Conservation (phyloP, 2,329 filamentous ascomycete genomes). For the Penicillium olsonii region DNA sequence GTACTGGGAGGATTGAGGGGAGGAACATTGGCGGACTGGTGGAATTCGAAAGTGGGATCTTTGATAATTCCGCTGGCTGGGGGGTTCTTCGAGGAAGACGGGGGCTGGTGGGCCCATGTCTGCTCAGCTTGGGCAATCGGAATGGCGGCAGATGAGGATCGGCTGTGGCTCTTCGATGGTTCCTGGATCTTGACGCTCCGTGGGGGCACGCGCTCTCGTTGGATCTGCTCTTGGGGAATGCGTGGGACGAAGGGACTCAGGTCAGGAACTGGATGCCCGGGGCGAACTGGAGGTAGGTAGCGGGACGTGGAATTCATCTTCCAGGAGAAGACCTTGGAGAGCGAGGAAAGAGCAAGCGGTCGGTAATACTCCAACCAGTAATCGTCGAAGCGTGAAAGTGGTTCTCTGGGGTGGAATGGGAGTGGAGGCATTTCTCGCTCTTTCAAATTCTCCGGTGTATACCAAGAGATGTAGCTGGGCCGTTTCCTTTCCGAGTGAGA, state of each 20-base stretch:
- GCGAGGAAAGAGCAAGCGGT: slow-evolving; percentile 81
- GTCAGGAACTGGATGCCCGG: slow-evolving; percentile 68
- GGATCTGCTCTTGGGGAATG: slow-evolving; percentile 56
- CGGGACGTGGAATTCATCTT: slow-evolving; percentile 88
- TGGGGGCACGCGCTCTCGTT: slow-evolving; percentile 56
- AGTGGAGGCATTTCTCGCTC: slow-evolving; percentile 59
- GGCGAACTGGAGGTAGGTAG: slow-evolving; percentile 72
- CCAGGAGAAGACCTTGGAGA: slow-evolving; percentile 88
- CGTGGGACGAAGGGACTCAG: slow-evolving; percentile 86
- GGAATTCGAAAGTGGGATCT: slow-evolving; percentile 40
- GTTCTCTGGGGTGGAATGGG: slow-evolving; percentile 31
- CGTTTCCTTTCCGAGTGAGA: slow-evolving; percentile 64
- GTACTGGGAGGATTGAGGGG: slow-evolving; percentile 45
- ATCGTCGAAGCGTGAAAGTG: slow-evolving; percentile 70
- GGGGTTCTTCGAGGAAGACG: slow-evolving; percentile 34
- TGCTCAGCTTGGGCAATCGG: slow-evolving; percentile 23
- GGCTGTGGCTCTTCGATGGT: slow-evolving; percentile 51
- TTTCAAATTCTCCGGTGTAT: slow-evolving; percentile 70
- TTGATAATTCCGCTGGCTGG: slow-evolving; percentile 60
- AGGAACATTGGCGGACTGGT: slow-evolving; percentile 22
- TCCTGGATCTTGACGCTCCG: slow-evolving; percentile 69
- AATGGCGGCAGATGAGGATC: slow-evolving; percentile 34
- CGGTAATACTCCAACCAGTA: slow-evolving; percentile 98
- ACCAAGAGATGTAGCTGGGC: slow-evolving; percentile 87
- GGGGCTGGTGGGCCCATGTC: slow-evolving; percentile 35